Evolutionary conservation across 2,329 filamentous ascomycete species (phyloP).

Genomic region (Zymoseptoria crescenta): DNA sequence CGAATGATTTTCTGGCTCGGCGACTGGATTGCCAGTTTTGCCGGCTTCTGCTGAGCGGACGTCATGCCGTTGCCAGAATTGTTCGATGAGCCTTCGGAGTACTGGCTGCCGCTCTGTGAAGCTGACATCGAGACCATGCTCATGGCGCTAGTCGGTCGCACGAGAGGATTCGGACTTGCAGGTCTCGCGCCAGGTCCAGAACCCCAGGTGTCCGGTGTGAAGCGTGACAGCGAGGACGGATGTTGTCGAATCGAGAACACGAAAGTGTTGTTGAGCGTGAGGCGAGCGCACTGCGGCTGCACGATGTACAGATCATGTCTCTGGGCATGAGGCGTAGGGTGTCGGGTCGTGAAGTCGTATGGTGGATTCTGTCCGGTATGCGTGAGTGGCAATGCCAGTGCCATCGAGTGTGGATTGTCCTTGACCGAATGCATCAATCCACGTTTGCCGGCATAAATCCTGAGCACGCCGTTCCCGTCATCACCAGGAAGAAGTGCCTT

Average conservation of each 20-base stretch:
- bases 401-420: conserved; percentile 87
- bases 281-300: conserved; percentile 81
- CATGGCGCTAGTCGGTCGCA: conserved; percentile 51
- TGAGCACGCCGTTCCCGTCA: conserved; percentile 78
- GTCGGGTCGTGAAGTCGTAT: conserved; percentile 85
- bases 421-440: conserved; percentile 97
- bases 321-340: conserved; percentile 96
- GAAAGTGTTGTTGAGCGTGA: conserved; percentile 94
- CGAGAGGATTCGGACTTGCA: conserved; percentile 45
- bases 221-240: conserved; percentile 52
- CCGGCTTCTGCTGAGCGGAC: conserved; percentile 62
- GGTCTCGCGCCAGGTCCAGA: conserved; percentile 35
- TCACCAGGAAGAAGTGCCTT: conserved; percentile 89
- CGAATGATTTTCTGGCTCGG: conserved; percentile 91
- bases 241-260: conserved; percentile 95
- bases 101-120: conserved; percentile 45
- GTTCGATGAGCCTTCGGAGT: conserved; percentile 44
- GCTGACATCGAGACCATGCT: conserved; percentile 51
- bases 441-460: conserved; percentile 86
- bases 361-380: conserved; percentile 88
- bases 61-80: conserved; percentile 47
- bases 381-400: conserved; percentile 79
- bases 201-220: conserved; percentile 33
- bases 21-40: conserved; percentile 90
- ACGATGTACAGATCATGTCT: conserved; percentile 94